Conservation (phyloP, 257 asterid genomes). For the Parsonsia alboflavescens region DNA sequence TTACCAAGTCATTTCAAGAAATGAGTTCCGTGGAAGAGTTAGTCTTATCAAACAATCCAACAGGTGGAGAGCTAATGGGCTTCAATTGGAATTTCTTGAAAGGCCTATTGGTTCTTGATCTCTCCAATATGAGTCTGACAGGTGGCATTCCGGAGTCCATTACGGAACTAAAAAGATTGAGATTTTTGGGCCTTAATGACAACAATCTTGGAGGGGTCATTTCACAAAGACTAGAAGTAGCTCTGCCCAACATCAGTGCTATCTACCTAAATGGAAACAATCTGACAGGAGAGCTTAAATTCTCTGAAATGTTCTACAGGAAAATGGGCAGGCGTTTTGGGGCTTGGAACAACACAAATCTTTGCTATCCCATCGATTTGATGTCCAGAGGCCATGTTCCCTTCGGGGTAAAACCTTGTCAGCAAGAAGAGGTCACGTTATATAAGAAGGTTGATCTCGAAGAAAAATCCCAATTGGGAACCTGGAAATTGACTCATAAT, state of each 20-base stretch:
- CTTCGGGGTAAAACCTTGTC: conserved; percentile 63
- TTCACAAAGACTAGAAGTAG: conserved; percentile 47
- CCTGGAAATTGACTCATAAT: conserved; percentile 21
- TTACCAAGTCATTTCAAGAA: conserved; percentile 50
- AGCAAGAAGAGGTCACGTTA: conserved; percentile 25
- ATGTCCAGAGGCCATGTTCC: conserved; percentile 39
- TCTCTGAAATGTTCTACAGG: conserved; percentile 53
- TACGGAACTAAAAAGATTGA: conserved; percentile 41
- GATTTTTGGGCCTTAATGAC: conserved; percentile 73
- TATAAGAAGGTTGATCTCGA: conserved; percentile 25
- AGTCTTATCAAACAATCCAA: conserved; percentile 70
- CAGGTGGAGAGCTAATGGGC: conserved; percentile 50
- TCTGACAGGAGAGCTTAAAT: conserved; percentile 71
- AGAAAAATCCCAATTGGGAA: conserved; percentile 25
- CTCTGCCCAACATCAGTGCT: conserved; percentile 55
- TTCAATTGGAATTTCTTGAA: conserved; percentile 51
- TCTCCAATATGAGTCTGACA: conserved; percentile 64
- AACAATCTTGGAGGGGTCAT: conserved; percentile 63
- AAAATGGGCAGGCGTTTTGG: conserved; percentile 81
- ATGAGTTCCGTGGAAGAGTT: conserved; percentile 61
- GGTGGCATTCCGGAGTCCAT: conserved; percentile 75
- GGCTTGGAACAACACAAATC: conserved; percentile 79
- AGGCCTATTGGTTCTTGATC: conserved; percentile 47
- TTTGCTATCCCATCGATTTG: conserved; percentile 47
- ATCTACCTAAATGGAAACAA: conserved; percentile 76